A percentile compares a stretch with the other conserved stretches of the same genome.
phyloP scores from a whole-genome alignment of 371 early-diverging fungal genomes.

The Mortierella sp. region DNA sequence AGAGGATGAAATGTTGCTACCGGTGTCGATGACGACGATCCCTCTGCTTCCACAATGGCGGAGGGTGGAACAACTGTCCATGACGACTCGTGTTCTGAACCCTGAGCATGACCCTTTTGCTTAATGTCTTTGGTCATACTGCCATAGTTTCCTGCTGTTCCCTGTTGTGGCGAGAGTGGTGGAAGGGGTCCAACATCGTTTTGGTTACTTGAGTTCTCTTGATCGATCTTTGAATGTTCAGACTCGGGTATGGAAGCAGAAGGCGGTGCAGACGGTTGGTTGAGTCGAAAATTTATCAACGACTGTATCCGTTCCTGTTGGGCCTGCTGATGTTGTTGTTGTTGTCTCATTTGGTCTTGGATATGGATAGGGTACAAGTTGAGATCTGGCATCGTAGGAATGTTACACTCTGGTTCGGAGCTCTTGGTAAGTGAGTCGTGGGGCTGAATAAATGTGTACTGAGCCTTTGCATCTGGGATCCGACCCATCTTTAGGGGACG shows the following conservation, averaged over 20 bases:
- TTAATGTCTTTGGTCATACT: neutral
- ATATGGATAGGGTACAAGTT: neutral
- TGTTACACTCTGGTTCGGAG: neutral
- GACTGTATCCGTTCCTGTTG: neutral
- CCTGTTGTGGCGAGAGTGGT: neutral
- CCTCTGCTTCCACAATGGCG: neutral
- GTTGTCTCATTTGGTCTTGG: neutral
- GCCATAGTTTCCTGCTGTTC: neutral
- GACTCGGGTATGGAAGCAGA: too few species aligned
- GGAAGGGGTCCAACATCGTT: neutral
- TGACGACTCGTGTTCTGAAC: neutral
- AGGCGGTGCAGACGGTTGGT: too few species aligned
- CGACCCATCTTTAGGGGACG: conserved; percentile 36
- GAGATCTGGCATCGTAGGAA: neutral
- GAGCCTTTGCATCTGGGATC: conserved; percentile 23
- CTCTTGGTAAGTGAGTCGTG: conserved; percentile 14
- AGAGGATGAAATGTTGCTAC: neutral
- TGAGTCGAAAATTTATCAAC: too few species aligned
- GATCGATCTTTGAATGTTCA: too few species aligned
- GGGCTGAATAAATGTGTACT: conserved; percentile 44
- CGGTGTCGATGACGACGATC: conserved; percentile 7
- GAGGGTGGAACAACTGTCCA: neutral
- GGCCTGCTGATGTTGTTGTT: neutral
- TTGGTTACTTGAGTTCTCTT: too few species aligned
- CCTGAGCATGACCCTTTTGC: neutral